Conservation (phyloP, 1,284 basidiomycete species). For the Ceratobasidium sp. region DNA sequence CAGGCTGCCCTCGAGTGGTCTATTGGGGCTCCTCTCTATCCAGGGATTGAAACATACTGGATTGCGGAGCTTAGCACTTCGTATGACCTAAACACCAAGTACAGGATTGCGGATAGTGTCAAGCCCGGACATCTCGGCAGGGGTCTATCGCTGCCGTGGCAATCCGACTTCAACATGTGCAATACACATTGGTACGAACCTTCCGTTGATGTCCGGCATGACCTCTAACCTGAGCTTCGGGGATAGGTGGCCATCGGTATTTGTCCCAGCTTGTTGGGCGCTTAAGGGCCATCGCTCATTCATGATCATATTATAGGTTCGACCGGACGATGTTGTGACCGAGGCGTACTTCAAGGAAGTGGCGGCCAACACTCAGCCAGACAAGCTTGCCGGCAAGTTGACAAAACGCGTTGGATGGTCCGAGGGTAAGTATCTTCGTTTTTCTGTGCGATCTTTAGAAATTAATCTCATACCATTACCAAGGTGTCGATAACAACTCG, state of each 20-base stretch:
- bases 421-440: not conserved
- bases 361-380: not conserved
- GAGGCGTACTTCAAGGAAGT: conserved; percentile 32
- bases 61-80: conserved; percentile 1
- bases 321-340: conserved; percentile 39
- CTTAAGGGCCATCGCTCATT: not conserved
- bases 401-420: conserved; percentile 27
- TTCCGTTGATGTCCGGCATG: not conserved
- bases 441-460: not conserved
- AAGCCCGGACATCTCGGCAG: conserved; percentile 30
- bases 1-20: conserved; percentile 56
- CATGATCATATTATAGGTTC: conserved; percentile 35
- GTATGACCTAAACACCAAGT: conserved; percentile 21
- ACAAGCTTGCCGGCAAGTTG: conserved; percentile 21
- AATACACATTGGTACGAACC: conserved; percentile 39
- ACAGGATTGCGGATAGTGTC: conserved; percentile 30
- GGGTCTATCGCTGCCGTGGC: conserved; percentile 42
- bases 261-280: not conserved
- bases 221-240: not conserved
- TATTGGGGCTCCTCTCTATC: conserved; percentile 57
- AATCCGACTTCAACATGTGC: conserved; percentile 43
- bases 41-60: conserved; percentile 52
- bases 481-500: conserved; percentile 9
- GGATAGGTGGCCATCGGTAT: conserved; percentile 44
- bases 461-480: not conserved